These are phyloP conservation scores for Podaxis sp. DNA, from an alignment of 768 basidiomycete genomes.

Conservation along the genomic window DNA sequence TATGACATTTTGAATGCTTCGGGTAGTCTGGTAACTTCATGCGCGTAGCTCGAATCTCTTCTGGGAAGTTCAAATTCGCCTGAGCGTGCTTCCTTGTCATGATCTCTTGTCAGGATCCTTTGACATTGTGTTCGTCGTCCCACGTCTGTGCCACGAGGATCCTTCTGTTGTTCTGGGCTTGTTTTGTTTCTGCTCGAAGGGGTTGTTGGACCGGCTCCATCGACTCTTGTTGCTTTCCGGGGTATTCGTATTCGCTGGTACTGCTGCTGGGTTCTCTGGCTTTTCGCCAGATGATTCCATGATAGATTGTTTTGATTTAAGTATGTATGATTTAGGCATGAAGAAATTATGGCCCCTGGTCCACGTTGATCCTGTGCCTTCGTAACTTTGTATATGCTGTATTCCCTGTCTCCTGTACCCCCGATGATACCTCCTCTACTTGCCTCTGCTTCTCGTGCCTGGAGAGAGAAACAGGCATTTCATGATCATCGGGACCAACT, in stretches of 20 bases:
- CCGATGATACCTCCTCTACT: neutral
- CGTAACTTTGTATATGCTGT: neutral
- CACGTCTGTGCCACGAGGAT: neutral
- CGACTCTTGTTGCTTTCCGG: neutral
- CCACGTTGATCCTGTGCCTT: neutral
- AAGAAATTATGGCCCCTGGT: neutral
- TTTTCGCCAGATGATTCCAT: neutral
- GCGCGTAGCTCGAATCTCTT: conserved; percentile 3
- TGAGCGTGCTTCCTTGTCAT: conserved; percentile 8
- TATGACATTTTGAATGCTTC: neutral
- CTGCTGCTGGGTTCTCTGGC: neutral
- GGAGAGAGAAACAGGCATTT: neutral
- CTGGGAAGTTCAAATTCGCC: conserved; percentile 10
- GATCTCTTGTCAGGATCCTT: neutral
- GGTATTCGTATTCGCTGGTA: neutral
- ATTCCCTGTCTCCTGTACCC: neutral
- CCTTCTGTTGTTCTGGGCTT: neutral
- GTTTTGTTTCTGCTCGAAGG: neutral
- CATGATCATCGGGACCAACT: too few relatives aligned
- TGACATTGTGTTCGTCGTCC: neutral
- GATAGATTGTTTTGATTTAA: neutral
- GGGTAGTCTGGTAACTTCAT: neutral
- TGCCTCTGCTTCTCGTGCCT: neutral
- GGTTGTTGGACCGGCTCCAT: neutral
- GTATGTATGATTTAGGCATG: neutral